These are phyloP conservation scores for Xylariaceae sp. DNA, from an alignment of 2,329 filamentous ascomycete genomes.

Conservation along the genomic window DNA sequence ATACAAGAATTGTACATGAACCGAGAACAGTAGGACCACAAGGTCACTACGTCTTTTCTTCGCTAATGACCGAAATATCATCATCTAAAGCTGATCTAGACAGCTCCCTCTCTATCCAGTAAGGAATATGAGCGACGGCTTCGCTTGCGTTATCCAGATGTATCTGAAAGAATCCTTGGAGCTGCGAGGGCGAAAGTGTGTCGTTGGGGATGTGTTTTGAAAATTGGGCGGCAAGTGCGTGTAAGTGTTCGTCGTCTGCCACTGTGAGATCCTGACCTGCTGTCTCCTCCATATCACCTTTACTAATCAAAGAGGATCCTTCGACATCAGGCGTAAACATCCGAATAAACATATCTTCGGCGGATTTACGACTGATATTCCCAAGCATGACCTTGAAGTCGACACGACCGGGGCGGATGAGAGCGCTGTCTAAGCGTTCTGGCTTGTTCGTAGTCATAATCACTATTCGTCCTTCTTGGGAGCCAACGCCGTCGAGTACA, in stretches of 20 bases:
- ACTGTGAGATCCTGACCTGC: neutral
- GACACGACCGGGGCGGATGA: constrained; percentile 58
- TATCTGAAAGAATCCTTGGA: constrained; percentile 35
- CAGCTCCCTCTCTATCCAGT: constrained; percentile 29
- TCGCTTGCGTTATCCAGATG: constrained; percentile 30
- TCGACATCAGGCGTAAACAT: constrained; percentile 31
- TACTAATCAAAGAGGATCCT: neutral
- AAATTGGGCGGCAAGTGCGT: constrained; percentile 27
- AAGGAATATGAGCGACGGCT: constrained; percentile 24
- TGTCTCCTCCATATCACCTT: neutral
- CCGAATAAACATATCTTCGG: constrained; percentile 34
- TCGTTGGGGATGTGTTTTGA: constrained; percentile 30
- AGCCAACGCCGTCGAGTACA: constrained; percentile 61
- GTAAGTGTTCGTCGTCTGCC: constrained; percentile 11
- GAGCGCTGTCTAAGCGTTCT: constrained; percentile 54
- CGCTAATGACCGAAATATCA: constrained; percentile 27
- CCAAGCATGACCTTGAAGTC: constrained; percentile 52
- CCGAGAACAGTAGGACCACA: neutral
- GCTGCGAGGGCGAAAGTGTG: constrained; percentile 33
- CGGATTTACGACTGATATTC: constrained; percentile 32
- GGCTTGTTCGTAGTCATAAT: constrained; percentile 65
- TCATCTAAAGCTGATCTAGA: constrained; percentile 22
- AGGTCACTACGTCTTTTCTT: constrained; percentile 14
- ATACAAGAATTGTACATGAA: neutral
- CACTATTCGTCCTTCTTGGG: constrained; percentile 60